A percentile compares a stretch with the other conserved stretches of the same genome.
Evolutionary conservation across 176 grass and related monocot species (phyloP).

Genomic region (Oryza coarctata): DNA sequence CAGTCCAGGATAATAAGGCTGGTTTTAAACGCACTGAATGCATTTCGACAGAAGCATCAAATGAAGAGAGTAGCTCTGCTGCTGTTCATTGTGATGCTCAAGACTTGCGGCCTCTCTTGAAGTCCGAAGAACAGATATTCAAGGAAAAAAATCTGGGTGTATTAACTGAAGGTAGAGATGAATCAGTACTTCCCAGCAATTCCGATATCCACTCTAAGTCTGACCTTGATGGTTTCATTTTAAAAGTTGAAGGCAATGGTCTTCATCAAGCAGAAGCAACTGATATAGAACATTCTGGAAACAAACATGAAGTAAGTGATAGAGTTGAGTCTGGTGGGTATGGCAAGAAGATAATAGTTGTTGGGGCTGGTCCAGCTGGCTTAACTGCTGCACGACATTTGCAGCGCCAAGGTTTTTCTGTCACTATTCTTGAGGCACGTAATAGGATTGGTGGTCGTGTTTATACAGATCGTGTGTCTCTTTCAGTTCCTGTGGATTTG

Average conservation of each 20-base stretch:
- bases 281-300: constrained; percentile 32
- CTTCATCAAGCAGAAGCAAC: constrained; percentile 27
- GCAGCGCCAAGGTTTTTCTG: constrained; percentile 73
- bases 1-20: constrained; percentile 32
- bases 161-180: constrained; percentile 30
- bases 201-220: neutral
- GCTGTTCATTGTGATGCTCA: constrained; percentile 20
- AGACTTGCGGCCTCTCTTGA: constrained; percentile 29
- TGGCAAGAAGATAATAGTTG: constrained; percentile 65
- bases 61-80: constrained; percentile 29
- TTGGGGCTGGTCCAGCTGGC: constrained; percentile 96
- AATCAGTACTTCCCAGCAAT: constrained; percentile 19
- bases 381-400: constrained; percentile 93
- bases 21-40: constrained; percentile 30
- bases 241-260: constrained; percentile 28
- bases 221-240: constrained; percentile 24
- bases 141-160: constrained; percentile 40
- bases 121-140: constrained; percentile 12
- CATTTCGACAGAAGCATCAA: constrained; percentile 33
- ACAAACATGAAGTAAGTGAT: constrained; percentile 22
- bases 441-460: constrained; percentile 91
- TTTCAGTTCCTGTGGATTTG: constrained; percentile 98
- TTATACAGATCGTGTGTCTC: constrained; percentile 76
- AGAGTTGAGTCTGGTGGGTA: constrained; percentile 34
- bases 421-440: constrained; percentile 94